Evolutionary conservation across 371 early-diverging fungal species (phyloP), one percentile per base, ranked within the genome.

Genomic region (Rhizopus microsporus): DNA sequence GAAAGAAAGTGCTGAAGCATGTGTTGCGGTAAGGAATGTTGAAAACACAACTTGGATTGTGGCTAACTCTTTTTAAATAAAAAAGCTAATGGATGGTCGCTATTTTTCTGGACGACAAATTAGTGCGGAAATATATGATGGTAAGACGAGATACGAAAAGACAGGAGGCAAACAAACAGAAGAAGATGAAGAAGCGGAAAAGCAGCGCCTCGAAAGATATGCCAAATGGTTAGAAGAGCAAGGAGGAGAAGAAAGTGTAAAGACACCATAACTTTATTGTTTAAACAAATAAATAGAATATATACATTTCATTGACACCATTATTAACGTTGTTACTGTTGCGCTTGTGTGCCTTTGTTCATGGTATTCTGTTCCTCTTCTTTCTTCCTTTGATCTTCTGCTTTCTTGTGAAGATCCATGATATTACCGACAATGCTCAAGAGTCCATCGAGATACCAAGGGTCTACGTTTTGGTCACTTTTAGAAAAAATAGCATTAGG

Each of bases 31-130:
- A 81, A 59, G 54, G 57, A 46, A 35, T 40, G 31, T 46, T 4
- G 15, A 56, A 32, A 32, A 8, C 5, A 10, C 8, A 30, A 10
- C 8, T 34, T 10, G 15, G 9, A 32, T 29, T 32, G n/a, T 31
- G 5, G 13, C 13, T 30, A 4, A 38, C 42, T 6, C 23, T 3
- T 31, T 39, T 8, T 9, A 49, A 38, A 40, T 40, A 17, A 16
- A 57, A 29, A 39, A 93, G 88, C 65, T 86, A 61, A 95, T 96
- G 93, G 87, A 94, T 54, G 92, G 92, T 7, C 84, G 98, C 4
- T 95, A 83, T 69, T 96, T 96, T 85, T 93, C 86, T 35, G 95
- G 94, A 1, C 81, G 87, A 23, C 82, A 85, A 52, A 84, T 97
- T 31, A 77, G 73, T n/a, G 94, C 96, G 7, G 82, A 83, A 29